These are phyloP conservation scores for Erythrophleum ivorense DNA, from an alignment of 331 rosid genomes.

Conservation along the genomic window DNA sequence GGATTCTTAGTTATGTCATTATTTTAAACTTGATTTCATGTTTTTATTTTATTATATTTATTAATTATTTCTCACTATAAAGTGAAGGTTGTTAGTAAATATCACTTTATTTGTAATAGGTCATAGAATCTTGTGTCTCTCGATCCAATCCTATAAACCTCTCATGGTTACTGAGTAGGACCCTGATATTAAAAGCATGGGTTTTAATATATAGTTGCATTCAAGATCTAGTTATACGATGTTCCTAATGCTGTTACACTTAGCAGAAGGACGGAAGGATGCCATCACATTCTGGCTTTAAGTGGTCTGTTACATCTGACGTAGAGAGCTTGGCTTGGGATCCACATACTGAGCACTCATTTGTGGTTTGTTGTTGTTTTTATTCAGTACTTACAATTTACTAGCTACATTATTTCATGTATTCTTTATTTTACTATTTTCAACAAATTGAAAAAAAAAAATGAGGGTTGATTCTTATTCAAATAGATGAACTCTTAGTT, in stretches of 20 bases:
- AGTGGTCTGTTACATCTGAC: conserved; percentile 80
- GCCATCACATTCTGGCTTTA: conserved; percentile 81
- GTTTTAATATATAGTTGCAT: background rate
- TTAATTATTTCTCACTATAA: background rate
- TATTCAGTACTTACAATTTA: conserved; percentile 1
- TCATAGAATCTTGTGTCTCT: too few species aligned
- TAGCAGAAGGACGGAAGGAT: conserved; percentile 87
- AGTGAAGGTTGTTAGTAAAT: background rate
- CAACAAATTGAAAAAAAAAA: background rate
- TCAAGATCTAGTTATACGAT: conserved; percentile 16
- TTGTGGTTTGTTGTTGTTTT: conserved; percentile 71
- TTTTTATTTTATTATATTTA: background rate
- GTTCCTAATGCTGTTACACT: conserved; percentile 37
- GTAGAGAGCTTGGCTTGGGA: conserved; percentile 98
- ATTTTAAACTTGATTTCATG: background rate
- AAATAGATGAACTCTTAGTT: conserved; percentile 9
- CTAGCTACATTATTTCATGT: background rate
- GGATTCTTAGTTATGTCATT: background rate
- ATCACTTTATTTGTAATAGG: too few species aligned
- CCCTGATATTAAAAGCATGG: background rate
- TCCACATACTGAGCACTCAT: conserved; percentile 83
- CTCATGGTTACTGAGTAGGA: too few species aligned
- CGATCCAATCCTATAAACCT: too few species aligned
- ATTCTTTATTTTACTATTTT: background rate
- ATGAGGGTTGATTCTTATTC: conserved; percentile 2